Conservation (phyloP, 1,284 basidiomycete genomes). For the Trichosporon sp. region DNA sequence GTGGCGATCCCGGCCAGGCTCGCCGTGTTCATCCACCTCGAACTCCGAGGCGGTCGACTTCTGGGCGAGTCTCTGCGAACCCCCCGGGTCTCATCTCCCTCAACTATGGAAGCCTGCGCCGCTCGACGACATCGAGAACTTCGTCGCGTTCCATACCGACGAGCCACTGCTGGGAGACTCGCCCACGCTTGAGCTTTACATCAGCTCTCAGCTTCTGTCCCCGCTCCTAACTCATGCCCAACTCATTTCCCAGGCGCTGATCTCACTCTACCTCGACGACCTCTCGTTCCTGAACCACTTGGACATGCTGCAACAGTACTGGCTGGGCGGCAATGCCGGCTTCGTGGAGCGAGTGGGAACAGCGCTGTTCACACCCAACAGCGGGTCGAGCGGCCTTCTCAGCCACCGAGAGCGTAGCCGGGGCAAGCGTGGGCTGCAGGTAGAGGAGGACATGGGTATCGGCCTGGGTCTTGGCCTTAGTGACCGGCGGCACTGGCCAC, state of each 20-base stretch:
- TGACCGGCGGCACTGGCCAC: slow-evolving; percentile 71
- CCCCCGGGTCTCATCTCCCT: slow-evolving; percentile 31
- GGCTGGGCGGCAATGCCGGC: slow-evolving; percentile 39
- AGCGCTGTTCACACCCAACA: slow-evolving; percentile 29
- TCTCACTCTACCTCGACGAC: slow-evolving; percentile 43
- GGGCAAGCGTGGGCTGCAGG: not conserved
- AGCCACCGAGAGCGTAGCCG: not conserved
- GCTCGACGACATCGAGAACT: slow-evolving; percentile 27
- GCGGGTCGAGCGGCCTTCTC: not conserved
- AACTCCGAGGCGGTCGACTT: slow-evolving; percentile 10
- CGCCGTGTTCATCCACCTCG: not conserved
- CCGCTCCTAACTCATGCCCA: slow-evolving; percentile 34
- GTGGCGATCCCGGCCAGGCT: not conserved
- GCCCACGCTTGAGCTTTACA: slow-evolving; percentile 38
- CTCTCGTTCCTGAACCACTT: slow-evolving; percentile 41
- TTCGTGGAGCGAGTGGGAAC: slow-evolving; percentile 37
- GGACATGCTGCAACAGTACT: slow-evolving; percentile 41
- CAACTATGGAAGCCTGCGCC: slow-evolving; percentile 31
- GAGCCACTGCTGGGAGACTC: slow-evolving; percentile 26
- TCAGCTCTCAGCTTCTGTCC: slow-evolving; percentile 34
- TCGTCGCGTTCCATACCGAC: slow-evolving; percentile 28
- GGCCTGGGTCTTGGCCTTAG: slow-evolving; percentile 68
- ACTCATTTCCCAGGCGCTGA: slow-evolving; percentile 39
- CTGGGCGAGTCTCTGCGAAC: slow-evolving; percentile 26
- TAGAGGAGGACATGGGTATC: slow-evolving; percentile 50